Conservation (phyloP, 495 filamentous ascomycete species). For the Xylaria acuta region DNA sequence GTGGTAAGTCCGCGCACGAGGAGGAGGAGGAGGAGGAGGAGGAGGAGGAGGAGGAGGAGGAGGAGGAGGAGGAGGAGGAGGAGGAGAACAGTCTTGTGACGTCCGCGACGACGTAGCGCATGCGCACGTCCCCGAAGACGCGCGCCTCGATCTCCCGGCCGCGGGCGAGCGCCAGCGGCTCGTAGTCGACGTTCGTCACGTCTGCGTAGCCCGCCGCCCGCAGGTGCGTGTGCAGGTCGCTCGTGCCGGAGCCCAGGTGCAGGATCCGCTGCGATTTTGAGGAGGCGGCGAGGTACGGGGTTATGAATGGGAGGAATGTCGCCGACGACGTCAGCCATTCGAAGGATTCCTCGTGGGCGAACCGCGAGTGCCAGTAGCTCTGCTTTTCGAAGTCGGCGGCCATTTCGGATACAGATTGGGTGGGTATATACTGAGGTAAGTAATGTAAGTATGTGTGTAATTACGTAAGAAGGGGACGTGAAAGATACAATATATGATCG, state of each 20-base stretch:
- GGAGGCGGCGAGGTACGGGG: slow-evolving; percentile 39
- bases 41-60: too few relatives aligned
- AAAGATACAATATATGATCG: not conserved
- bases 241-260: slow-evolving; percentile 50
- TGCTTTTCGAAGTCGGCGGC: slow-evolving; percentile 46
- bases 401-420: slow-evolving; percentile 15
- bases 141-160: slow-evolving; percentile 40
- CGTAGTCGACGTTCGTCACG: slow-evolving; percentile 52
- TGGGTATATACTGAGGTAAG: not conserved
- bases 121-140: slow-evolving; percentile 44
- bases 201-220: slow-evolving; percentile 37
- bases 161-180: slow-evolving; percentile 46
- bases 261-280: slow-evolving; percentile 36
- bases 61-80: not conserved
- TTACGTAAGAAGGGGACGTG: not conserved
- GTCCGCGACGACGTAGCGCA: slow-evolving; percentile 46
- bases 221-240: slow-evolving; percentile 48
- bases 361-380: slow-evolving; percentile 50
- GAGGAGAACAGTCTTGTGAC: slow-evolving; percentile 34
- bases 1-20: too few relatives aligned
- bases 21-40: too few relatives aligned
- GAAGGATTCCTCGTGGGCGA: slow-evolving; percentile 44
- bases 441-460: not conserved
- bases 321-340: slow-evolving; percentile 50
- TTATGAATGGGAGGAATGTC: slow-evolving; percentile 42